Evolutionary conservation across 1,284 basidiomycete species (phyloP).

Genomic region (Pseudozyma flocculosa): DNA sequence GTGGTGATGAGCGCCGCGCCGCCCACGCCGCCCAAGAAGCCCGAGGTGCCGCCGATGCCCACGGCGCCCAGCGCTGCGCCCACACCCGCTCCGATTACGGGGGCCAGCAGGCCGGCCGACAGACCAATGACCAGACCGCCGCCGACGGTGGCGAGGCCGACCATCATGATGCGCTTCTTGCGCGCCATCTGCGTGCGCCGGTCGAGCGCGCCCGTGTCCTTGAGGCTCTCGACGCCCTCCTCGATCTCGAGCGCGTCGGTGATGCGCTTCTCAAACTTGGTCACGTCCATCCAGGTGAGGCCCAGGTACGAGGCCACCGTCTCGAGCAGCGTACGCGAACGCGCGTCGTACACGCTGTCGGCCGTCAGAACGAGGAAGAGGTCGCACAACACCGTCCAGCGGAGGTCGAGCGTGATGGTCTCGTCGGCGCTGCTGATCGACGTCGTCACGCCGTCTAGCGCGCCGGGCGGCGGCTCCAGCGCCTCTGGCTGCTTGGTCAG

Average conservation of each 20-base stretch:
- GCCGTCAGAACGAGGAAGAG: constrained; percentile 56
- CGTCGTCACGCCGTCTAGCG: constrained; percentile 55
- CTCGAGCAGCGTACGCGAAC: constrained; percentile 55
- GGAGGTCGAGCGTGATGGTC: constrained; percentile 56
- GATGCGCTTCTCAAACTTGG: constrained; percentile 57
- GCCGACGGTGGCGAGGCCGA: constrained; percentile 56
- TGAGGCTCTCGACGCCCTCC: constrained; percentile 50
- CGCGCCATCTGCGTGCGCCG: constrained; percentile 38
- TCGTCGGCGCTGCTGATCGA: constrained; percentile 47
- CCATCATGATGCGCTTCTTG: constrained; percentile 52
- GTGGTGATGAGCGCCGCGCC: constrained; percentile 56
- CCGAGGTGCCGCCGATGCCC: constrained; percentile 53
- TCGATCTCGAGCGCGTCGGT: constrained; percentile 56
- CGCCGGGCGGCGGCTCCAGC: constrained; percentile 42
- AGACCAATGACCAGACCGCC: constrained; percentile 57
- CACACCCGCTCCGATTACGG: constrained; percentile 56
- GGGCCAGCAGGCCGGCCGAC: constrained; percentile 52
- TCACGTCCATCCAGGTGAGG: constrained; percentile 57
- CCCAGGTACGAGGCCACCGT: constrained; percentile 47
- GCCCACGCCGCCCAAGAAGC: constrained; percentile 55
- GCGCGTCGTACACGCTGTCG: constrained; percentile 56
- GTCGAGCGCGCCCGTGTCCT: constrained; percentile 38
- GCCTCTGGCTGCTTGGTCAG: constrained; percentile 44
- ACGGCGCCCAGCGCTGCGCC: constrained; percentile 54
- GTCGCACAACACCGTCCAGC: constrained; percentile 57